Conservation (phyloP, 2,329 filamentous ascomycete species). For the Hypoxylon rubiginosum region DNA sequence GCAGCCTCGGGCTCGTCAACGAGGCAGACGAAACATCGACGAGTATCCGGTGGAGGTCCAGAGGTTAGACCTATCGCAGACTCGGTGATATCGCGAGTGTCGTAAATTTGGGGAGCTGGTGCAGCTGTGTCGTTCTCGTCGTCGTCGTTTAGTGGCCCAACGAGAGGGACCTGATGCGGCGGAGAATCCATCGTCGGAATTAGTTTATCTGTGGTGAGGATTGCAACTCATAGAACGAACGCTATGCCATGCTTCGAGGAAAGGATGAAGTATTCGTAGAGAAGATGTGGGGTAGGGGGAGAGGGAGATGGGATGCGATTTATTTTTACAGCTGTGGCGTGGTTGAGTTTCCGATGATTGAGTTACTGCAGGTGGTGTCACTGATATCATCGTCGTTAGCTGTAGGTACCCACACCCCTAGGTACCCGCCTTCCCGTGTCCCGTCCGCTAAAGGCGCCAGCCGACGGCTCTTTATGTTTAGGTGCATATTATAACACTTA, state of each 20-base stretch:
- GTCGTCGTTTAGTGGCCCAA: conserved; percentile 5
- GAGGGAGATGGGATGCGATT: not conserved
- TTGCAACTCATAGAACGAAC: not conserved
- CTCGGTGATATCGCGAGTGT: conserved; percentile 21
- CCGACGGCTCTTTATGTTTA: not conserved
- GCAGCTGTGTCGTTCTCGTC: conserved; percentile 20
- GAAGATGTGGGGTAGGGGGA: not conserved
- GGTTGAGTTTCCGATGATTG: not conserved
- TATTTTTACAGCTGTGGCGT: not conserved
- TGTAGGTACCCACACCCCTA: not conserved
- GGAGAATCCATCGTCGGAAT: conserved; percentile 28
- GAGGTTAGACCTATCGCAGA: conserved; percentile 19
- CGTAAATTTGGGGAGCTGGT: conserved; percentile 34
- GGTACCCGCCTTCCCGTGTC: not conserved
- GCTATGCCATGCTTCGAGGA: conserved; percentile 31
- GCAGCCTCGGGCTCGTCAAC: conserved; percentile 66
- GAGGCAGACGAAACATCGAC: conserved; percentile 74
- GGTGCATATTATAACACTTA: not conserved
- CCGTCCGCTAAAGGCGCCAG: not conserved
- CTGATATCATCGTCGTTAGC: conserved; percentile 9
- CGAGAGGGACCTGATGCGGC: conserved; percentile 3
- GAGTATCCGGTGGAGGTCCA: conserved; percentile 46
- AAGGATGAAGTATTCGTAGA: not conserved
- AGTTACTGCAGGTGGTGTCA: not conserved
- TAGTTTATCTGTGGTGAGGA: not conserved